Evolutionary conservation across 192 early-diverging fungal genomes (phyloP).

Genomic region (Backusella luteola): DNA sequence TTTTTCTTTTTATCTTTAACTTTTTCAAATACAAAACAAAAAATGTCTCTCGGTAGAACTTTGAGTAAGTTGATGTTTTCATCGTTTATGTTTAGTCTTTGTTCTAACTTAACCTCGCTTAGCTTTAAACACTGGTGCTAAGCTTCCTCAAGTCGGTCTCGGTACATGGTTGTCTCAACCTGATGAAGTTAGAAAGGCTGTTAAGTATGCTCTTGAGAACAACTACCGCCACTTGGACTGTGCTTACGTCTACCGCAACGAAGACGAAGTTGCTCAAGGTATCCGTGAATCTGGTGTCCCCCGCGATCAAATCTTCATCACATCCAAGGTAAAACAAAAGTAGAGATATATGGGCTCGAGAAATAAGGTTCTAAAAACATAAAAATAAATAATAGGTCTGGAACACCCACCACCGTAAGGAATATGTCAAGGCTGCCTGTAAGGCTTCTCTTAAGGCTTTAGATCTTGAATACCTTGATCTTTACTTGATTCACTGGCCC

Average conservation of each 20-base stretch:
- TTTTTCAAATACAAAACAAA: constrained; percentile 11
- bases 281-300: constrained; percentile 55
- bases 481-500: constrained; percentile 89
- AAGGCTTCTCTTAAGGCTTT: constrained; percentile 68
- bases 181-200: constrained; percentile 56
- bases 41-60: constrained; percentile 34
- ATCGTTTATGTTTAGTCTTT: neutral
- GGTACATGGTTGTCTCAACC: constrained; percentile 63
- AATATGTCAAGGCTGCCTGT: constrained; percentile 61
- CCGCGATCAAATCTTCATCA: constrained; percentile 75
- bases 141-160: constrained; percentile 62
- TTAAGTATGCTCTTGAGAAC: constrained; percentile 58
- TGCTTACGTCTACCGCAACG: constrained; percentile 68
- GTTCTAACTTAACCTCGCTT: neutral
- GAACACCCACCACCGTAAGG: constrained; percentile 63
- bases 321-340: constrained; percentile 52
- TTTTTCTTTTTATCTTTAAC: neutral
- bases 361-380: neutral
- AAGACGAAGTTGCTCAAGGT: constrained; percentile 74
- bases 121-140: constrained; percentile 61
- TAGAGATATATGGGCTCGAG: neutral
- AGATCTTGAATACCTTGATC: constrained; percentile 73
- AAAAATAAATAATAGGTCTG: constrained; percentile 48
- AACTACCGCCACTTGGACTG: constrained; percentile 79
- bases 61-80: constrained; percentile 18